Evolutionary conservation across 495 filamentous ascomycete genomes (phyloP).

Genomic region (Aspergillus homomorphus): DNA sequence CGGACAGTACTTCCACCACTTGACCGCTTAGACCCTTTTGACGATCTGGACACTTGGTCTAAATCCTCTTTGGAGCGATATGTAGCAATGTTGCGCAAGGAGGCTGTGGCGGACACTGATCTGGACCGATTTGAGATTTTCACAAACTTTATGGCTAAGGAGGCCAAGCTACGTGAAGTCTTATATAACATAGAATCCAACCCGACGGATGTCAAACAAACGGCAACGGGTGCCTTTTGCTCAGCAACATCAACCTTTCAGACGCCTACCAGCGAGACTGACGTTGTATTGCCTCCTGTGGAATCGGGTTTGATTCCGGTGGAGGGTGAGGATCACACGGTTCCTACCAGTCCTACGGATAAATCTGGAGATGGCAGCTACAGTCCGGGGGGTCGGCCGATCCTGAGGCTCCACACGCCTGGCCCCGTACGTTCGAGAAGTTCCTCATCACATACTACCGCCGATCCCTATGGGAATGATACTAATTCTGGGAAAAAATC

Average conservation of each 20-base stretch:
- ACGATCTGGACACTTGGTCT: constrained; percentile 52
- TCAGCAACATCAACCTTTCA: constrained; percentile 13
- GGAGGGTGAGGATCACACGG: constrained; percentile 23
- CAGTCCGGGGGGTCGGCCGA: constrained; percentile 50
- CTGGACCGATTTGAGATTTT: constrained; percentile 51
- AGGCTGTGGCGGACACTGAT: constrained; percentile 48
- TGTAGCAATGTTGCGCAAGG: constrained; percentile 52
- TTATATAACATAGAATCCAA: constrained; percentile 50
- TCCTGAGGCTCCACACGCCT: constrained; percentile 26
- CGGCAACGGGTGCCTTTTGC: constrained; percentile 1
- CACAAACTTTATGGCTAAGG: constrained; percentile 48
- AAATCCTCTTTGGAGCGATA: constrained; percentile 52
- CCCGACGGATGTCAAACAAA: constrained; percentile 11
- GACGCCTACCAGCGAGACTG: constrained; percentile 12
- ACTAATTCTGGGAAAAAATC: constrained; percentile 4
- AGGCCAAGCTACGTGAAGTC: constrained; percentile 51
- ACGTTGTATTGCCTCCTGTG: constrained; percentile 12
- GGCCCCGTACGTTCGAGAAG: constrained; percentile 14
- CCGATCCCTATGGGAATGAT: constrained; percentile 15
- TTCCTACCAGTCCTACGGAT: constrained; percentile 15
- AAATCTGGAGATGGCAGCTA: constrained; percentile 35
- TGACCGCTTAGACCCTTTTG: constrained; percentile 39
- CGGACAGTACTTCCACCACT: constrained; percentile 7
- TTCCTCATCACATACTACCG: constrained; percentile 21
- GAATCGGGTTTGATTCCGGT: constrained; percentile 41